Evolutionary conservation across 306 rosid genomes (phyloP).

Genomic region (Vigna angularis): DNA sequence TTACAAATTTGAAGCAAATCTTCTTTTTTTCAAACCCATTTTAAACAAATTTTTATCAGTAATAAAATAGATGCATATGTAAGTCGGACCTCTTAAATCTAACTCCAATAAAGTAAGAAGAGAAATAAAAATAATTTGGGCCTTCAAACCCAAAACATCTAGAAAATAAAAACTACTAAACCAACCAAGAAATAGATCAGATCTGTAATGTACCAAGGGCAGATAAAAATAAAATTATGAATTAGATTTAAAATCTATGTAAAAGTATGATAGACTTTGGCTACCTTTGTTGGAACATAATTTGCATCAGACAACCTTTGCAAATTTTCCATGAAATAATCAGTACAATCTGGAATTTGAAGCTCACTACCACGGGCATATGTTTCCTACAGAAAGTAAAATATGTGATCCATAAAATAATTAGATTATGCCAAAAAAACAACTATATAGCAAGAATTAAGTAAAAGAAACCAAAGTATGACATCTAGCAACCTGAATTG

Average conservation of each 20-base stretch:
- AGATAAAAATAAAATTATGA: constrained; percentile 29
- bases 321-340: constrained; percentile 93
- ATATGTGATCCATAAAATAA: constrained; percentile 19
- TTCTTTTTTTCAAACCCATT: background rate
- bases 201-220: background rate
- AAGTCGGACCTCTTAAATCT: background rate
- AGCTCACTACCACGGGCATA: constrained; percentile 88
- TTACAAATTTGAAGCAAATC: background rate
- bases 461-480: constrained; percentile 35
- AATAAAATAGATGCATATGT: background rate
- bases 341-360: constrained; percentile 96
- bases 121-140: constrained; percentile 17
- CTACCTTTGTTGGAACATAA: constrained; percentile 96
- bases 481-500: constrained; percentile 79
- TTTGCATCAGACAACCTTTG: constrained; percentile 77
- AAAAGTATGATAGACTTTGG: constrained; percentile 3
- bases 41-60: background rate
- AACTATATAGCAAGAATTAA: constrained; percentile 18
- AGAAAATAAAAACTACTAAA: constrained; percentile 15
- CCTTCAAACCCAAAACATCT: background rate
- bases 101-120: background rate
- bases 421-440: background rate
- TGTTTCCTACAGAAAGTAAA: constrained; percentile 76
- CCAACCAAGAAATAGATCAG: constrained; percentile 27
- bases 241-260: constrained; percentile 4